Evolutionary conservation across 2,329 filamentous ascomycete genomes (phyloP).

Genomic region (Claviceps sp.): DNA sequence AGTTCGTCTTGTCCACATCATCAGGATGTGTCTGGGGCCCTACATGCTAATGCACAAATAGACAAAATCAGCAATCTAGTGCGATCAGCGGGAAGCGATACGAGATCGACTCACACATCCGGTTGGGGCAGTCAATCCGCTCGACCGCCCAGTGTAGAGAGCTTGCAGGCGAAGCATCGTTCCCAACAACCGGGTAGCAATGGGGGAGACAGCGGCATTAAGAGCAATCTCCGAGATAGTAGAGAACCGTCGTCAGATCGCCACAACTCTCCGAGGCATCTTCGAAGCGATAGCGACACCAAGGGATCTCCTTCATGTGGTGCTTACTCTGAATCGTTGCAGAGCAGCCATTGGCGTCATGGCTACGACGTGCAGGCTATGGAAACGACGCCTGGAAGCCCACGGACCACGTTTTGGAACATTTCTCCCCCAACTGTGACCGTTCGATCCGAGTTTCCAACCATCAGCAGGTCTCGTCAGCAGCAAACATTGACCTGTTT

Average conservation of each 20-base stretch:
- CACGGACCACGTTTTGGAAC: slow-evolving; percentile 59
- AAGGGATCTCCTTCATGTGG: slow-evolving; percentile 62
- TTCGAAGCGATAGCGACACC: slow-evolving; percentile 64
- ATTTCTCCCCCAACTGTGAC: slow-evolving; percentile 88
- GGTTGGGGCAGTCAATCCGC: slow-evolving; percentile 53
- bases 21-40: slow-evolving; percentile 10
- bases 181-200: slow-evolving; percentile 17
- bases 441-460: slow-evolving; percentile 92
- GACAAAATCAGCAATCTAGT: slow-evolving; percentile 94
- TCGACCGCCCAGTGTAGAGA: slow-evolving; percentile 39
- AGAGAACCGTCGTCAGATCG: slow-evolving; percentile 35
- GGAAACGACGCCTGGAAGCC: slow-evolving; percentile 71
- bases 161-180: slow-evolving; percentile 22
- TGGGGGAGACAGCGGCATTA: slow-evolving; percentile 19
- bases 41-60: slow-evolving; percentile 26
- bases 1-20: slow-evolving; percentile 36
- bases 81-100: slow-evolving; percentile 59
- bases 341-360: slow-evolving; percentile 61
- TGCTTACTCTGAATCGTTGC: slow-evolving; percentile 66
- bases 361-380: slow-evolving; percentile 95
- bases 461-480: slow-evolving; percentile 77
- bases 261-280: slow-evolving; percentile 41
- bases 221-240: slow-evolving; percentile 33
- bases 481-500: slow-evolving; percentile 92
- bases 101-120: slow-evolving; percentile 36